A percentile compares a stretch with the other conserved stretches of the same genome.
Conservation (phyloP, 2,329 filamentous ascomycete genomes). For the Scopulariopsis brevicaulis region DNA sequence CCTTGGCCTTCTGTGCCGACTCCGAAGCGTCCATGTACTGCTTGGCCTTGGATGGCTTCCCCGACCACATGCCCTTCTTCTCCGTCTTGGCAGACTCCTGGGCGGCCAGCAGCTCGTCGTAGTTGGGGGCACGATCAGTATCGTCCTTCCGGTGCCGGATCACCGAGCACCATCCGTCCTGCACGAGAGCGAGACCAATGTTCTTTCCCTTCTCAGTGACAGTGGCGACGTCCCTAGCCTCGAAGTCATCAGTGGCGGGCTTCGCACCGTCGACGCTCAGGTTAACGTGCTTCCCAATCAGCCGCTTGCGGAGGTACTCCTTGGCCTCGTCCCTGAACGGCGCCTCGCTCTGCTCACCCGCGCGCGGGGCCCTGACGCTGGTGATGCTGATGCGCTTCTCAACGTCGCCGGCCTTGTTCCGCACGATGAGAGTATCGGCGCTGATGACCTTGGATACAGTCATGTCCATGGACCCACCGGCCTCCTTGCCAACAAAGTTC, state of each 20-base stretch:
- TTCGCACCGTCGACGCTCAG: conserved; percentile 84
- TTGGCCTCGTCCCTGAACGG: conserved; percentile 90
- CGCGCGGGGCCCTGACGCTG: conserved; percentile 87
- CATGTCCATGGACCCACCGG: conserved; percentile 57
- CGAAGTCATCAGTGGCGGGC: conserved; percentile 79
- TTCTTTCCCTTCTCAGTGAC: conserved; percentile 78
- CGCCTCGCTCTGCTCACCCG: conserved; percentile 73
- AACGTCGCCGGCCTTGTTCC: conserved; percentile 64
- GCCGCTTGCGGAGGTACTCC: conserved; percentile 84
- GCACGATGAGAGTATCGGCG: conserved; percentile 79
- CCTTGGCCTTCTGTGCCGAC: conserved; percentile 87
- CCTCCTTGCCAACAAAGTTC: conserved; percentile 58
- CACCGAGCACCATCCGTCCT: conserved; percentile 86
- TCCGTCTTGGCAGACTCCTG: conserved; percentile 77
- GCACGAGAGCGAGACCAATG: conserved; percentile 72
- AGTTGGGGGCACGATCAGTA: conserved; percentile 85
- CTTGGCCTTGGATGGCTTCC: conserved; percentile 74
- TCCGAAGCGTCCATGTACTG: conserved; percentile 86
- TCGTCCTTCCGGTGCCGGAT: conserved; percentile 94
- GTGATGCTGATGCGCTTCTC: conserved; percentile 90
- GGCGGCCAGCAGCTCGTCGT: conserved; percentile 75
- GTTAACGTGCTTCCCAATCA: conserved; percentile 93
- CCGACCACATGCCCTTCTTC: conserved; percentile 89
- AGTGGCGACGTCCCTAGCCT: conserved; percentile 89
- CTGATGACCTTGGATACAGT: conserved; percentile 76